Evolutionary conservation across 176 grass and related monocot species (phyloP), one percentile per base, ranked within the genome.

Genomic region (Oryza nivara): DNA sequence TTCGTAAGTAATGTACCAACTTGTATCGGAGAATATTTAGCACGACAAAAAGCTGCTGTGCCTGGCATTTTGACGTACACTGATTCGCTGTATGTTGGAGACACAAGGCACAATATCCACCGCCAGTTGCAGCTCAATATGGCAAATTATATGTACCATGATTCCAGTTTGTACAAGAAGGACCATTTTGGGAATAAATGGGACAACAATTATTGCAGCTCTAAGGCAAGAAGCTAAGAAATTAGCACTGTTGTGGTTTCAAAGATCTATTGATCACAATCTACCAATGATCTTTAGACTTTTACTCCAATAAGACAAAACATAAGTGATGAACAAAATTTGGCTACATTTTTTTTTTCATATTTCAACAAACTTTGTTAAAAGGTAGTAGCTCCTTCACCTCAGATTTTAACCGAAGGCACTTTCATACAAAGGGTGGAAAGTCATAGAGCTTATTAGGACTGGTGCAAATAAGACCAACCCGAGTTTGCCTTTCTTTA

Each of bases 71-170:
- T 30, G 5, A 56, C 34, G 68, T 79, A 73, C 58, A 83, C 44
- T 45, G 22, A 83, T 73, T 73, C 56, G 67, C 30, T 65, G 78
- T 41, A 13, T 17, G 28, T 51, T 51, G 72, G 45, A 71, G 80
- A 88, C 67, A 88, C 13, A 65, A 66, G 3, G 35, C 46, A 79
- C 75, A 83, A 73, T 73, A 40, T 73, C 80, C 68, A 79, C 68
- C 68, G 35, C 78, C 74, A 78, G 80, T 61, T 83, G 52, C 66
- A 77, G 41, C 11, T 4, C 54, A 83, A 32, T 52, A 54, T 3
- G 1, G 82, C 11, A 25, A 82, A 44, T 78, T 83, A 66, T 83
- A 22, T 54, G 74, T 83, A 88, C 44, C 12, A 67, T 56, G 80
- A 79, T 83, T 83, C 75, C 35, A 67, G 35, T 73, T 56, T 45